Base-by-base conservation (phyloP, 129 eudicot species). In the Flaveria bidentis region DNA sequence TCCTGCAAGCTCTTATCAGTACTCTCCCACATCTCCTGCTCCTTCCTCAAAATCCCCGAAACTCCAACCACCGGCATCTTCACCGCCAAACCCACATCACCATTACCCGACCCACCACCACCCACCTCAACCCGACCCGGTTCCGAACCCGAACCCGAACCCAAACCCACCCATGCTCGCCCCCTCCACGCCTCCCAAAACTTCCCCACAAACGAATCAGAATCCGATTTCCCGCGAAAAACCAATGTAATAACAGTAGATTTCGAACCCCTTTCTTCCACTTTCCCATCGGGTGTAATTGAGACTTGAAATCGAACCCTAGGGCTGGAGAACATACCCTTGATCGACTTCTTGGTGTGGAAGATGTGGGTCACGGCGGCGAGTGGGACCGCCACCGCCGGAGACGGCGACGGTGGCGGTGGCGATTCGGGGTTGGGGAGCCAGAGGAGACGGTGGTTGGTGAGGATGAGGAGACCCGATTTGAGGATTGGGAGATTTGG, bases 11-110 rank as follows among this genome's bases (percentile, higher is more conserved):
- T 91, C 89, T 91, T 95, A 85, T 95, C 99, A 73, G 97, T 91
- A 80, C 87, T 91, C 96, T 95, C 99, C 99, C 99, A 95, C 99
- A 95, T 86, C 72, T 95, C 99, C 56, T 91, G 99, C 82, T 91
- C 99, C 87, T 89, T 91, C 80, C 99, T 87, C 88, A 91, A 26
- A 12, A 95, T 91, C 69, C 99, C 99, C 0, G 97, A 72, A 9
- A 95, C 87, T 13, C 97, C 99, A 6, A 94, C 99, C 75, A 94
- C 97, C 72, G 99, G 99, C 88, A 82, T 57, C 69, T 72, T 79
- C 72, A 91, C 68, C 20, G 80, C 93, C 69, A 80, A 63, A 5
- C 79, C 67, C 1, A 69, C 70, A 46, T 77, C 69, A n/a, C 65
- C 14, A 13, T 74, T 61, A 20, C 76, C 67, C 22, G 77, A 76